These are phyloP conservation scores for Ceratocystis diversiconidia DNA, from an alignment of 2,329 filamentous ascomycete genomes.

Conservation along the genomic window DNA sequence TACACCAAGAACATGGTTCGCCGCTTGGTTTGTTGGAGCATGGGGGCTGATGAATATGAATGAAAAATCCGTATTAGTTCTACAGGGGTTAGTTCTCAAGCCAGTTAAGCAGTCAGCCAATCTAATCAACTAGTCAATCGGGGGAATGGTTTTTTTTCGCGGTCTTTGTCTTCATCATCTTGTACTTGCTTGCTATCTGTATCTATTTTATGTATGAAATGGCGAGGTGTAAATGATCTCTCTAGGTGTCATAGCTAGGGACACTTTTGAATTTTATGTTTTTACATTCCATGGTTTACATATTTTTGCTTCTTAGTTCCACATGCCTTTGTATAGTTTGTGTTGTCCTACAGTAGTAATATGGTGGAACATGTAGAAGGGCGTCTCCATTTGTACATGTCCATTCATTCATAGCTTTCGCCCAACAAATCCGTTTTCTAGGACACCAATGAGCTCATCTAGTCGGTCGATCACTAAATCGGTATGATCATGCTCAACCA, in stretches of 20 bases:
- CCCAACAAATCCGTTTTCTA: constrained; percentile 62
- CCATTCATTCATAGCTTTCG: background rate
- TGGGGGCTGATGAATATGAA: background rate
- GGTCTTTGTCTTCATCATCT: constrained; percentile 8
- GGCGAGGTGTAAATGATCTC: constrained; percentile 5
- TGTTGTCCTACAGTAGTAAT: background rate
- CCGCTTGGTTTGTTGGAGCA: background rate
- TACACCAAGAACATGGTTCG: background rate
- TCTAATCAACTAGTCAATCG: background rate
- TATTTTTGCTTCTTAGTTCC: background rate
- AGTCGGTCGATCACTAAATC: constrained; percentile 57
- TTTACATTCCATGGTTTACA: background rate
- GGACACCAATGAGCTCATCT: constrained; percentile 60
- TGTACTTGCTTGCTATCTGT: constrained; percentile 2
- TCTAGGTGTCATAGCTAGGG: background rate
- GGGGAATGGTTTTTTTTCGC: background rate
- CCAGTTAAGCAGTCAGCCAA: background rate
- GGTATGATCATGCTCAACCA: constrained; percentile 60
- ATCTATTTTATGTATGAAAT: constrained; percentile 12
- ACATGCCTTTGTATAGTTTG: background rate
- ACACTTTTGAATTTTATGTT: background rate
- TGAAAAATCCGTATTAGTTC: background rate
- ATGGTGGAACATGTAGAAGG: background rate
- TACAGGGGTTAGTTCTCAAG: constrained; percentile 4
- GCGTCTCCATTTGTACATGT: background rate